phyloP scores from a whole-genome alignment of 2,329 filamentous ascomycete genomes.

The Claviceps humidiphila region DNA sequence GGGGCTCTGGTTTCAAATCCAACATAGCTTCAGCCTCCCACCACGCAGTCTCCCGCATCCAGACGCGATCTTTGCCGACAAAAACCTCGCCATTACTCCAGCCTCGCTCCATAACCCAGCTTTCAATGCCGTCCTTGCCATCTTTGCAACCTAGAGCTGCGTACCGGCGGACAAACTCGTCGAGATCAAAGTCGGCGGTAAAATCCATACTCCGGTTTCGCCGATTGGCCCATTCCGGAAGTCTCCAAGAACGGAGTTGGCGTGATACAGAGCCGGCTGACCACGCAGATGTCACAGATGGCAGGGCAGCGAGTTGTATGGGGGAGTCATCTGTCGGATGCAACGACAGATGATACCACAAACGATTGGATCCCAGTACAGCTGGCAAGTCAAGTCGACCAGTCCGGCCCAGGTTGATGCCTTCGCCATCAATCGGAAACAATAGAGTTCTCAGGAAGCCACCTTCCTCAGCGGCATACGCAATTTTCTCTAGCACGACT shows the following conservation, averaged over 20 bases:
- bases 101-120: constrained; percentile 83
- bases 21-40: constrained; percentile 97
- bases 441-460: constrained; percentile 72
- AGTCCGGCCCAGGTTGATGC: constrained; percentile 65
- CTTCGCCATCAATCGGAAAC: constrained; percentile 63
- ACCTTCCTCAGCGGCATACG: constrained; percentile 65
- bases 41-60: constrained; percentile 90
- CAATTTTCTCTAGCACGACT: constrained; percentile 73
- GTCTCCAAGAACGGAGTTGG: constrained; percentile 82
- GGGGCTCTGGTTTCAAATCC: constrained; percentile 62
- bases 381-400: constrained; percentile 68
- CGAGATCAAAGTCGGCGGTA: constrained; percentile 88
- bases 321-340: constrained; percentile 85
- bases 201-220: constrained; percentile 86
- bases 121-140: constrained; percentile 84
- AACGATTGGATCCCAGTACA: constrained; percentile 68
- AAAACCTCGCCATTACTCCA: constrained; percentile 98
- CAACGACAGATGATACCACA: constrained; percentile 88
- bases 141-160: constrained; percentile 72
- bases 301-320: constrained; percentile 56
- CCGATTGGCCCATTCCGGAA: constrained; percentile 93
- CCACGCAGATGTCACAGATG: constrained; percentile 71
- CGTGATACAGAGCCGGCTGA: constrained; percentile 85
- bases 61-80: constrained; percentile 79
- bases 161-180: constrained; percentile 83